A percentile compares a stretch with the other conserved stretches of the same genome.
phyloP scores from a whole-genome alignment of 2,329 filamentous ascomycete genomes.

The Aspergillus sp. region DNA sequence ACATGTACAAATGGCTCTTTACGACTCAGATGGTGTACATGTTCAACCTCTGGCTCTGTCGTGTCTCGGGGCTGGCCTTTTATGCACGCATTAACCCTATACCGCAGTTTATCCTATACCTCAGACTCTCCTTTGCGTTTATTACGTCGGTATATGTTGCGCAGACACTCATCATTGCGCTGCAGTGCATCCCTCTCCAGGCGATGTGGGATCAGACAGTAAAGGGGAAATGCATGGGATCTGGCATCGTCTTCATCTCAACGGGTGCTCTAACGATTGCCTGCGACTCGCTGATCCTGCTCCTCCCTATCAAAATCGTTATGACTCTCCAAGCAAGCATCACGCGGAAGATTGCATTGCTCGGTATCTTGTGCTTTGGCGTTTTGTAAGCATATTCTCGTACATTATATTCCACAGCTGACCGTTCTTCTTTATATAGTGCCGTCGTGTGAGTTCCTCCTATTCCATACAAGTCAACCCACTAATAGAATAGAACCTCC shows the following conservation, averaged over 20 bases:
- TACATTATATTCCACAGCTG: not conserved
- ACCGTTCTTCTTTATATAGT: not conserved
- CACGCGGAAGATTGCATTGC: conserved; percentile 12
- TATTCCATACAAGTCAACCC: not conserved
- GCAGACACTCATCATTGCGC: conserved; percentile 20
- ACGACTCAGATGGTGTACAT: conserved; percentile 21
- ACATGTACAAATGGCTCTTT: conserved; percentile 23
- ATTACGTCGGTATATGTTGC: conserved; percentile 18
- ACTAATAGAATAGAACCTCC: conserved; percentile 13
- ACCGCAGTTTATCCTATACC: conserved; percentile 13
- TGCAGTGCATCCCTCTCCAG: conserved; percentile 22
- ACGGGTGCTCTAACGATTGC: conserved; percentile 18
- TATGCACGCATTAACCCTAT: conserved; percentile 22
- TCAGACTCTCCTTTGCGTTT: conserved; percentile 14
- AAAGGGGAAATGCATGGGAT: conserved; percentile 15
- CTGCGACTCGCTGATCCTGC: conserved; percentile 20
- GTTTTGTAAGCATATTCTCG: conserved; percentile 15
- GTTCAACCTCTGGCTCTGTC: conserved; percentile 19
- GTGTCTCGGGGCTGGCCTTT: conserved; percentile 21
- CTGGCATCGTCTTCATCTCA: conserved; percentile 15
- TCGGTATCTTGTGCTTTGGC: conserved; percentile 17
- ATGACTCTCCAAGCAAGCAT: conserved; percentile 15
- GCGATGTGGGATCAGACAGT: conserved; percentile 13
- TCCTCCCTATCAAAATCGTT: conserved; percentile 20
- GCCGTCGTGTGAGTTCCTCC: conserved; percentile 7